Percentiles rank a stretch among this genome's conserved stretches.
Conservation (phyloP, 257 asterid species). For the Petunia secreta region DNA sequence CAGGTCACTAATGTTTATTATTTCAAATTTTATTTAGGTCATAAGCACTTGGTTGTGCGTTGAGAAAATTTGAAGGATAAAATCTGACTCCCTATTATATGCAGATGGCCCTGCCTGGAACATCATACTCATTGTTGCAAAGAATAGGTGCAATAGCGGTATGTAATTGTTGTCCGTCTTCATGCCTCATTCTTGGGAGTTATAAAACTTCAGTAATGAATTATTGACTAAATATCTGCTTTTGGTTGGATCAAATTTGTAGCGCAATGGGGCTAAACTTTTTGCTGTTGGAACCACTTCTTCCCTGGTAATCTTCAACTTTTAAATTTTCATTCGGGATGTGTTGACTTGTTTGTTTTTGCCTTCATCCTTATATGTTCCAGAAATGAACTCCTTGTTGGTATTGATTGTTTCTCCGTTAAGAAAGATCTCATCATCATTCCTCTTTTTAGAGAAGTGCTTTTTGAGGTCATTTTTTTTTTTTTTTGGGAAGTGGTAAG, state of each 20-base stretch:
- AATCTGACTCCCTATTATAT: conserved; percentile 20
- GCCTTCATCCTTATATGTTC: not conserved
- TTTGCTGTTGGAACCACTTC: conserved; percentile 95
- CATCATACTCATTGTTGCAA: conserved; percentile 73
- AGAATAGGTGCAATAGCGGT: conserved; percentile 88
- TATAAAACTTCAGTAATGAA: conserved; percentile 5
- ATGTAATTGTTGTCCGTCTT: conserved; percentile 29
- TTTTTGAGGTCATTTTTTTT: not conserved
- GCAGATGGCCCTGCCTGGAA: conserved; percentile 81
- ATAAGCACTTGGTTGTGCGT: not conserved
- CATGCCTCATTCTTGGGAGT: not conserved
- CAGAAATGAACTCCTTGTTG: not conserved
- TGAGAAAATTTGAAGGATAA: not conserved
- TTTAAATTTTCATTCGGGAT: not conserved
- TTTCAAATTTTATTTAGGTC: not conserved
- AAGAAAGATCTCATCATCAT: not conserved
- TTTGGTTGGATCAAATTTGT: conserved; percentile 24
- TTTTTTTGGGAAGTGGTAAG: not conserved
- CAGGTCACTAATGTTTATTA: conserved; percentile 51
- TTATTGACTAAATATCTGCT: conserved; percentile 24
- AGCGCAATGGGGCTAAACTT: conserved; percentile 94
- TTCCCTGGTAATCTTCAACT: conserved; percentile 66
- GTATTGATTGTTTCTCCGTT: not conserved
- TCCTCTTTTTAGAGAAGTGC: not conserved
- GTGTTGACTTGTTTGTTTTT: not conserved